phyloP scores from a whole-genome alignment of 495 filamentous ascomycete species.

The Penicillium salamii region DNA sequence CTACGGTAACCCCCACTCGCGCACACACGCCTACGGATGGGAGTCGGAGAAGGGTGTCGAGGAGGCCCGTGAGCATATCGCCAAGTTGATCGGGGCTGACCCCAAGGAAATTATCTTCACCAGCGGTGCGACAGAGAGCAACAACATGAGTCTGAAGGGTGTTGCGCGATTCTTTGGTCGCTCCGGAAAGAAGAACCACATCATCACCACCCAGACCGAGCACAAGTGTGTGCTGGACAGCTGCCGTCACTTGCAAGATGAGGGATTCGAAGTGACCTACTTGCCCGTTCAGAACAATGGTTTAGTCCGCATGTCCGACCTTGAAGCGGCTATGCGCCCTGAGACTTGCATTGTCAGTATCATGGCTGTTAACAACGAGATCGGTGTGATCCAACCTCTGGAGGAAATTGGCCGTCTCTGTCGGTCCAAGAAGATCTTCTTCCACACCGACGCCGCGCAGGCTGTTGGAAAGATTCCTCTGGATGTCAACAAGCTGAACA shows the following conservation, averaged over 20 bases:
- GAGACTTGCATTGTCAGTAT: constrained; percentile 92
- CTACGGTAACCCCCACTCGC: constrained; percentile 95
- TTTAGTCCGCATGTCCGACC: constrained; percentile 75
- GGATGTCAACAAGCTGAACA: constrained; percentile 94
- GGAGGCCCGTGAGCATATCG: constrained; percentile 77
- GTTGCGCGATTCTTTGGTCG: constrained; percentile 92
- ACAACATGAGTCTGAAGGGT: constrained; percentile 99
- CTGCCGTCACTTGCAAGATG: constrained; percentile 92
- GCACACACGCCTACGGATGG: constrained; percentile 98
- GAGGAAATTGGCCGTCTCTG: constrained; percentile 93
- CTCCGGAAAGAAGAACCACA: constrained; percentile 95
- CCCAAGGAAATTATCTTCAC: constrained; percentile 99
- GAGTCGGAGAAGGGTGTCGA: constrained; percentile 94
- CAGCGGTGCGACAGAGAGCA: constrained; percentile 95
- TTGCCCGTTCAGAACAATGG: constrained; percentile 84
- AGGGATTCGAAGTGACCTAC: constrained; percentile 95
- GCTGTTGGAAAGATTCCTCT: constrained; percentile 96
- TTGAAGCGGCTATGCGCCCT: constrained; percentile 88
- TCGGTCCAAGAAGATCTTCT: constrained; percentile 89
- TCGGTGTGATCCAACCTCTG: constrained; percentile 93
- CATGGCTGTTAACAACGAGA: constrained; percentile 99
- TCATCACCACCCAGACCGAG: constrained; percentile 95
- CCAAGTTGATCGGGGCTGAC: constrained; percentile 86
- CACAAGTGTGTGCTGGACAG: constrained; percentile 99
- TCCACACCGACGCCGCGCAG: constrained; percentile 97